phyloP scores from a whole-genome alignment of 768 basidiomycete genomes.

The Podaxis sp. region DNA sequence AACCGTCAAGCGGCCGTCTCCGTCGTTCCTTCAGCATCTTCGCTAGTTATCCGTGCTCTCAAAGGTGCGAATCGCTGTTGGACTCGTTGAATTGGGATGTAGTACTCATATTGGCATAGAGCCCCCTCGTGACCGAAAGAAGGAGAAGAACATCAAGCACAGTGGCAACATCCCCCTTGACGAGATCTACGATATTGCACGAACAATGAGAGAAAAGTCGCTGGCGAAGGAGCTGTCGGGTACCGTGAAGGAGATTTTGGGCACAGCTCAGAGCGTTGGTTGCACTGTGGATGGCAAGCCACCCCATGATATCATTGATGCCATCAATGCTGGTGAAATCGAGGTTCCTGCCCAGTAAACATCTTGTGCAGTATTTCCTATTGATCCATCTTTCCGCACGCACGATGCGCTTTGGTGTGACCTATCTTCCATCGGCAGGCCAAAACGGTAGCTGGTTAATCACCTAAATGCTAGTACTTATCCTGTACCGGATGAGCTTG shows the following conservation, averaged over 20 bases:
- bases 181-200: slow-evolving; percentile 93
- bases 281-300: slow-evolving; percentile 95
- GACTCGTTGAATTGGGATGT: not conserved
- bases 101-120: slow-evolving; percentile 46
- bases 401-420: not conserved
- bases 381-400: slow-evolving; percentile 22
- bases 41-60: slow-evolving; percentile 95
- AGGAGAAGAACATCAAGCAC: slow-evolving; percentile 99
- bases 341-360: slow-evolving; percentile 84
- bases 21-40: slow-evolving; percentile 96
- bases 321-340: slow-evolving; percentile 79
- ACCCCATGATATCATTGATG: slow-evolving; percentile 91
- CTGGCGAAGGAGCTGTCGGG: slow-evolving; percentile 89
- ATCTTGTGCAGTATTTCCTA: slow-evolving; percentile 20
- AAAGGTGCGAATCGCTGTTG: slow-evolving; percentile 67
- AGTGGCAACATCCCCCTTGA: slow-evolving; percentile 90
- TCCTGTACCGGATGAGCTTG: too few species aligned
- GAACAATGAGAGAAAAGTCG: slow-evolving; percentile 94
- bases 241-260: slow-evolving; percentile 95
- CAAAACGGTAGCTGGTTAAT: not conserved
- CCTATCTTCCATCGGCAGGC: not conserved
- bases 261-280: slow-evolving; percentile 94
- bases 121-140: slow-evolving; percentile 98
- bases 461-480: not conserved
- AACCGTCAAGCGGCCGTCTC: slow-evolving; percentile 98